Conservation (phyloP, 805 yeast species). For the Barnettozyma californica region DNA sequence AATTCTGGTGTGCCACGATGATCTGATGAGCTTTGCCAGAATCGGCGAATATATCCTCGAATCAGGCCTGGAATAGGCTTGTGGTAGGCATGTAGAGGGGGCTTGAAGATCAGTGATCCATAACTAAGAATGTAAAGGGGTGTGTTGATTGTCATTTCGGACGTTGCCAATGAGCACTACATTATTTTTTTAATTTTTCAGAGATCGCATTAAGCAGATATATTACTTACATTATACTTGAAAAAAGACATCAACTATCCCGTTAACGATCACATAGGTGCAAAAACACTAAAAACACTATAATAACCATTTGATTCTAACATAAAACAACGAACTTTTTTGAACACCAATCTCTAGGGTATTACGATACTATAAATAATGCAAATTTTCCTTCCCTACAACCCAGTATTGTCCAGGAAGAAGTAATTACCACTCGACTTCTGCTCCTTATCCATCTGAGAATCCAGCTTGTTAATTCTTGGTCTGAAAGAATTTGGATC, state of each 20-base stretch:
- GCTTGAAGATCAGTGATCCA: constrained; percentile 85
- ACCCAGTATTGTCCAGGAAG: constrained; percentile 73
- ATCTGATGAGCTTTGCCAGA: constrained; percentile 89
- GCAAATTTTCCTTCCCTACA: constrained; percentile 25
- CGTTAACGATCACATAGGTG: too few relatives aligned
- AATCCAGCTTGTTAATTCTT: constrained; percentile 94
- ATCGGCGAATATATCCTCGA: constrained; percentile 71
- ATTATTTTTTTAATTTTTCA: too few relatives aligned
- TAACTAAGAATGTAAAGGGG: constrained; percentile 84
- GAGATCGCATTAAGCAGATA: too few relatives aligned
- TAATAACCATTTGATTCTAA: background rate
- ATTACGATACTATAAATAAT: background rate
- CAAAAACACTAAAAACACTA: background rate
- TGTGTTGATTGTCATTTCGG: constrained; percentile 13
- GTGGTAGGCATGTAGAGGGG: constrained; percentile 67
- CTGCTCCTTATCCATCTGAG: constrained; percentile 99
- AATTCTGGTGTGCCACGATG: constrained; percentile 81
- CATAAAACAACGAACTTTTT: background rate
- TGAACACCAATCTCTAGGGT: background rate
- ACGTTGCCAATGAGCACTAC: too few relatives aligned
- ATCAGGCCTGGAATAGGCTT: constrained; percentile 63
- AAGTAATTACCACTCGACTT: constrained; percentile 89
- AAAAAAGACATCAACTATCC: too few relatives aligned
- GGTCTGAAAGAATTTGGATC: constrained; percentile 98
- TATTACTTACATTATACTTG: too few relatives aligned